Evolutionary conservation across 139 green algal species (phyloP).

Genomic region (Closterium sp.): DNA sequence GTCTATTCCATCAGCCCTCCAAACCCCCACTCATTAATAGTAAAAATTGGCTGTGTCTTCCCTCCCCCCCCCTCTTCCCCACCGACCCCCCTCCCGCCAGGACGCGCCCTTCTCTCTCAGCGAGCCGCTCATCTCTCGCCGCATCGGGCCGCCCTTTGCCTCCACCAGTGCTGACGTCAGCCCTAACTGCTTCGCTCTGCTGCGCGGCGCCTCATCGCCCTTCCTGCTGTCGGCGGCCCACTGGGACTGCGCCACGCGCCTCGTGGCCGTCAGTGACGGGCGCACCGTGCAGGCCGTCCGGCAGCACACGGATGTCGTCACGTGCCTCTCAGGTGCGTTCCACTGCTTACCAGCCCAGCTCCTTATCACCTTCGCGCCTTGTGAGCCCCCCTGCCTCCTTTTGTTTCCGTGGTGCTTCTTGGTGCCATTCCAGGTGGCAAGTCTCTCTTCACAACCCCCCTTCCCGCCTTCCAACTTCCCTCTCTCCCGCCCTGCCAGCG

Average conservation of each 20-base stretch:
- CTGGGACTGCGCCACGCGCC: conserved; percentile 22
- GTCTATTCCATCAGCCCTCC: no score
- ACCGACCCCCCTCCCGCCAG: not conserved
- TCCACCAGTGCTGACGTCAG: not conserved
- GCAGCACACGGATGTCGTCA: conserved; percentile 65
- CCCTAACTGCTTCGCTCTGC: not conserved
- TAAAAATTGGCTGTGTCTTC: no score
- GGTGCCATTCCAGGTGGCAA: not conserved
- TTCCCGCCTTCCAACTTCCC: not conserved
- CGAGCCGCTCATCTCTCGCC: not conserved
- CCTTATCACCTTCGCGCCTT: not conserved
- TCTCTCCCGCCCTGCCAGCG: not conserved
- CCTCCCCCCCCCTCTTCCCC: no score
- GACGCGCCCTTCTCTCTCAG: not conserved
- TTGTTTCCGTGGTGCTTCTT: not conserved
- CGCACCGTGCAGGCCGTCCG: conserved; percentile 55
- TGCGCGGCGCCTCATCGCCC: not conserved
- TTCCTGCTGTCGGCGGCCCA: conserved; percentile 4
- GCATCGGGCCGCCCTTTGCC: not conserved
- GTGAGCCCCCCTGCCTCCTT: not conserved
- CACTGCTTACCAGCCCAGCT: no score
- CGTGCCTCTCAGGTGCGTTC: conserved; percentile 47
- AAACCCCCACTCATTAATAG: no score
- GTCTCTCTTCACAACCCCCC: not conserved
- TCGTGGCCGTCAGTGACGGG: not conserved